Conservation (phyloP, 2,329 filamentous ascomycete genomes). For the Davidsoniella virescens region DNA sequence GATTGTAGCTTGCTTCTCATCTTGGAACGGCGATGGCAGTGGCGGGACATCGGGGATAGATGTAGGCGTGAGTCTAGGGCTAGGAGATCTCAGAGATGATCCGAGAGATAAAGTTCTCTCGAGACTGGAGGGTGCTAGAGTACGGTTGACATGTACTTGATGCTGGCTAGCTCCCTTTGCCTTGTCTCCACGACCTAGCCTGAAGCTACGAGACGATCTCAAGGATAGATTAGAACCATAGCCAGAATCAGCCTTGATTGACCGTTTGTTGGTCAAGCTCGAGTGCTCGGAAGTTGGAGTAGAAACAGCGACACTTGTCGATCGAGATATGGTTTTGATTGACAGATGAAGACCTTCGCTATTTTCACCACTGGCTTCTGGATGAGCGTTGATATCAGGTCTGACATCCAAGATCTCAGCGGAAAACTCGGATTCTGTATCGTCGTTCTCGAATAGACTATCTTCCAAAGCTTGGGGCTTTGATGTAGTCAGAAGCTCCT, state of each 20-base stretch:
- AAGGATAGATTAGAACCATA: slow-evolving; percentile 45
- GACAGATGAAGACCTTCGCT: not conserved
- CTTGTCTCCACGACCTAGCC: slow-evolving; percentile 17
- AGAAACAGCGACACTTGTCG: slow-evolving; percentile 34
- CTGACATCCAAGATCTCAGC: slow-evolving; percentile 26
- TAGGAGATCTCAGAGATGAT: not conserved
- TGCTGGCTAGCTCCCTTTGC: slow-evolving; percentile 8
- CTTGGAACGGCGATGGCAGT: not conserved
- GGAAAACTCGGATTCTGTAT: slow-evolving; percentile 15
- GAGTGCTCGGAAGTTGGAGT: slow-evolving; percentile 28
- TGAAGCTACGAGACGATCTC: slow-evolving; percentile 30
- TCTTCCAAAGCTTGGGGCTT: slow-evolving; percentile 33
- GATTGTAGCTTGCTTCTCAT: not conserved
- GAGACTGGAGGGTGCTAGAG: slow-evolving; percentile 7
- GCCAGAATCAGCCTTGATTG: slow-evolving; percentile 39
- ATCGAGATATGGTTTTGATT: slow-evolving; percentile 15
- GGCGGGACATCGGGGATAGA: slow-evolving; percentile 7
- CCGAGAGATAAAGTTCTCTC: slow-evolving; percentile 5
- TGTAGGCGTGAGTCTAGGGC: slow-evolving; percentile 2
- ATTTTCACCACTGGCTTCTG: slow-evolving; percentile 10
- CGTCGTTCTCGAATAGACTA: slow-evolving; percentile 29
- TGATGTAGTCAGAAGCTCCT: slow-evolving; percentile 27
- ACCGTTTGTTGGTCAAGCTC: slow-evolving; percentile 25
- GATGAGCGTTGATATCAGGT: slow-evolving; percentile 29
- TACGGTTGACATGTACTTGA: not conserved